phyloP scores from a whole-genome alignment of 441 rosid species.

The Hypseocharis bilobata region DNA sequence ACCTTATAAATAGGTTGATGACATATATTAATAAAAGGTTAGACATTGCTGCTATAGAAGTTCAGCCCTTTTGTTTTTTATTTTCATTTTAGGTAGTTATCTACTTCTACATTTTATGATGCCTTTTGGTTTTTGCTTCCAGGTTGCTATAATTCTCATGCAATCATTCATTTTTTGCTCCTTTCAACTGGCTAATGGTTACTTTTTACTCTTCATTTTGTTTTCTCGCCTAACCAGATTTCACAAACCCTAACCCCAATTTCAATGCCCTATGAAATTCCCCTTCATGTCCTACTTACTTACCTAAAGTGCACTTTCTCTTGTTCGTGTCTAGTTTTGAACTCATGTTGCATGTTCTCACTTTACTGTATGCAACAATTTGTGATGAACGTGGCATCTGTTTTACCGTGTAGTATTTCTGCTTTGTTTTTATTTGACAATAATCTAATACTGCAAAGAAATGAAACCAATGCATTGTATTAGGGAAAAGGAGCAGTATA shows the following conservation, averaged over 20 bases:
- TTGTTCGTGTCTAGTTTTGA: neutral
- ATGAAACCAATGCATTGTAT: slow-evolving; percentile 19
- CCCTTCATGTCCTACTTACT: too few relatives aligned
- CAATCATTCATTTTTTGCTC: too few relatives aligned
- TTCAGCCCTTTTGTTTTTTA: slow-evolving; percentile 2
- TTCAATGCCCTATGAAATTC: too few relatives aligned
- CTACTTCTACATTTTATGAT: neutral
- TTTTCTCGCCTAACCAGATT: too few relatives aligned
- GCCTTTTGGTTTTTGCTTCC: neutral
- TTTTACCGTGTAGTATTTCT: neutral
- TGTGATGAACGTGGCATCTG: neutral
- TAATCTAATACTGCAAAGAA: slow-evolving; percentile 10
- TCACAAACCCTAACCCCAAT: too few relatives aligned
- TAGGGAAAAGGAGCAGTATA: slow-evolving; percentile 83
- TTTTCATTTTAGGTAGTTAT: neutral
- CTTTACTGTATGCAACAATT: neutral
- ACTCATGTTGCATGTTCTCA: neutral
- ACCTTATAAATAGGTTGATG: slow-evolving; percentile 72
- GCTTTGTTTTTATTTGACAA: neutral
- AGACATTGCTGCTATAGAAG: slow-evolving; percentile 10
- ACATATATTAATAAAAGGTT: slow-evolving; percentile 73
- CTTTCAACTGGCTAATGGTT: too few relatives aligned
- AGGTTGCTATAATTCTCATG: too few relatives aligned
- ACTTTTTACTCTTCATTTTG: too few relatives aligned
- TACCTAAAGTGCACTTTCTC: neutral